Evolutionary conservation across 164 flowering plant species (phyloP).

Genomic region (Santalum album): DNA sequence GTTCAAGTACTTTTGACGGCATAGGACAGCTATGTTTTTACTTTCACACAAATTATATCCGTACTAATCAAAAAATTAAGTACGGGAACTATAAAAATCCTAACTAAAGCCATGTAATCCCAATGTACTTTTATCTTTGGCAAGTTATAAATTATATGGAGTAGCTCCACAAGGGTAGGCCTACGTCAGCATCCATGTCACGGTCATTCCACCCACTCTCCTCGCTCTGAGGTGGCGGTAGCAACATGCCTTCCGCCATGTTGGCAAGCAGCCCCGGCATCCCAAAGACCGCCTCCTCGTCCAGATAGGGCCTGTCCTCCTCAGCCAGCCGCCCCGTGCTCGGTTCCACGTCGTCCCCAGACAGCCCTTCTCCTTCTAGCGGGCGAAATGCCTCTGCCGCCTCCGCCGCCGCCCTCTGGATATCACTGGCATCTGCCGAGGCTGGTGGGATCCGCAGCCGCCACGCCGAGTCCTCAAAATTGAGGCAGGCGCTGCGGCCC

Average conservation of each 20-base stretch:
- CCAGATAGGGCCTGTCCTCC: neutral
- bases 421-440: neutral
- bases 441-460: neutral
- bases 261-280: neutral
- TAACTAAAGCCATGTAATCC: too few relatives aligned
- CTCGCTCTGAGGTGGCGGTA: neutral
- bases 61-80: too few relatives aligned
- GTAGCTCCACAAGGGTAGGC: neutral
- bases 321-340: neutral
- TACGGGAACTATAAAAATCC: too few relatives aligned
- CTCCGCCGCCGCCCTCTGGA: neutral
- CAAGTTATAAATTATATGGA: too few relatives aligned
- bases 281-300: neutral
- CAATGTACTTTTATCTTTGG: too few relatives aligned
- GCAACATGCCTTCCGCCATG: neutral
- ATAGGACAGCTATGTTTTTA: too few relatives aligned
- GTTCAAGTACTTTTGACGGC: too few relatives aligned
- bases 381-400: neutral
- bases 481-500: neutral
- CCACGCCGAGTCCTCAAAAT: neutral
- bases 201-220: neutral
- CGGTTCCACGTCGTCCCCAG: neutral
- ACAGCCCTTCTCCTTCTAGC: neutral
- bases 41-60: too few relatives aligned
- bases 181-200: neutral